These are phyloP conservation scores for Globomyces pollinis-pini DNA, from an alignment of 192 early-diverging fungal species.

Conservation along the genomic window DNA sequence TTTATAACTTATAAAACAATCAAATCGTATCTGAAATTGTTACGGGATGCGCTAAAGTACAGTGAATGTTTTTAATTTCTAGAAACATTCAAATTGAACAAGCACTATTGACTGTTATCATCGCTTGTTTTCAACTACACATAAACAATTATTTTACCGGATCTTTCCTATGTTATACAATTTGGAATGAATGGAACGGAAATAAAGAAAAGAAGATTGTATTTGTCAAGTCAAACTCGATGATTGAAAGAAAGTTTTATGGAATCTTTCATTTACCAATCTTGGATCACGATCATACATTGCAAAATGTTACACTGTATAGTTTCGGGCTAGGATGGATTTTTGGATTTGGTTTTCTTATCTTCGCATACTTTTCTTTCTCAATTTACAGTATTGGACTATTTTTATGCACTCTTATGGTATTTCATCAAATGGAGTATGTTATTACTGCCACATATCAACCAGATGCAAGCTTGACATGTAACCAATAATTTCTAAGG, in stretches of 20 bases:
- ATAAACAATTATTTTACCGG: too few species aligned
- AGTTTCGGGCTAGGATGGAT: slow-evolving; percentile 62
- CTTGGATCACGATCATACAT: slow-evolving; percentile 51
- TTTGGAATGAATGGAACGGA: too few species aligned
- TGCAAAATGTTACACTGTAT: slow-evolving; percentile 74
- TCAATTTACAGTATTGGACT: slow-evolving; percentile 52
- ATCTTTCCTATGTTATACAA: too few species aligned
- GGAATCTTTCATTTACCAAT: neutral
- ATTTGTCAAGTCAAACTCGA: too few species aligned
- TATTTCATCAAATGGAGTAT: slow-evolving; percentile 87
- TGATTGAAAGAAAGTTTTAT: neutral
- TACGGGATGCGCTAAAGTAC: too few species aligned
- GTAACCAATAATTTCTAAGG: slow-evolving; percentile 38
- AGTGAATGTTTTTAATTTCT: too few species aligned
- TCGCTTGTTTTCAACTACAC: too few species aligned
- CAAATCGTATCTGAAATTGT: too few species aligned
- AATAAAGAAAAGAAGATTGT: too few species aligned
- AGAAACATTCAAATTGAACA: too few species aligned
- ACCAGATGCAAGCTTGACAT: slow-evolving; percentile 56
- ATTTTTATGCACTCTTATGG: slow-evolving; percentile 54
- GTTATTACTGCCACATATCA: slow-evolving; percentile 77
- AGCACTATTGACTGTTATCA: too few species aligned
- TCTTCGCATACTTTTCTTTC: neutral
- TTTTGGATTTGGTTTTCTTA: slow-evolving; percentile 43
- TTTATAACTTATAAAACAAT: too few species aligned